Percentiles rank a stretch among this genome's conserved stretches.
phyloP scores from a whole-genome alignment of 202 grass and related monocot species.

The Zizania palustris region DNA sequence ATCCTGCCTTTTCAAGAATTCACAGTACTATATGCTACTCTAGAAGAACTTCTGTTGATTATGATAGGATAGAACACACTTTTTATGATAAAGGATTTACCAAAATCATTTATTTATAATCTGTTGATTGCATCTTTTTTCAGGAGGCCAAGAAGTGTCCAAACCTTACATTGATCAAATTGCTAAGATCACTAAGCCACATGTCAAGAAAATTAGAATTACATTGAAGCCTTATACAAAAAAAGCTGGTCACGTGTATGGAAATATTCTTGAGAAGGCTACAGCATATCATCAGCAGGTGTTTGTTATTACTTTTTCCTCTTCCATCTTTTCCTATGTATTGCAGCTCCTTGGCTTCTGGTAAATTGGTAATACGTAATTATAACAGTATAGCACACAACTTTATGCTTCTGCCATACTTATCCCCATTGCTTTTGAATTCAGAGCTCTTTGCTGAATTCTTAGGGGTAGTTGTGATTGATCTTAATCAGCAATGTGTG shows the following conservation, averaged over 20 bases:
- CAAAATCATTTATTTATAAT: constrained; percentile 23
- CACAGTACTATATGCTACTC: not conserved
- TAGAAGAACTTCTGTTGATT: not conserved
- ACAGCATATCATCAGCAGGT: constrained; percentile 83
- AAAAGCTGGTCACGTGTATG: constrained; percentile 46
- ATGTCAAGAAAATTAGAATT: constrained; percentile 69
- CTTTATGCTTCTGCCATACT: constrained; percentile 21
- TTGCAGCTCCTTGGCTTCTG: not conserved
- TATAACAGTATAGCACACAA: not conserved
- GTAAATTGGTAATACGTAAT: not conserved
- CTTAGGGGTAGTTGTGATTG: constrained; percentile 4
- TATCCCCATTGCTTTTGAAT: constrained; percentile 1
- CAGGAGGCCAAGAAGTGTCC: constrained; percentile 78
- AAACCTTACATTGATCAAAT: constrained; percentile 88
- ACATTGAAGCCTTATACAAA: constrained; percentile 66
- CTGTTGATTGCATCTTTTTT: constrained; percentile 1
- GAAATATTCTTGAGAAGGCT: constrained; percentile 57
- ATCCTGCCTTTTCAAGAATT: constrained; percentile 24
- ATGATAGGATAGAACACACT: constrained; percentile 1
- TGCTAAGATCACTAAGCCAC: constrained; percentile 69
- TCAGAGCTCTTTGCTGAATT: not conserved
- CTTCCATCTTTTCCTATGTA: not conserved
- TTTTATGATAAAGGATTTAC: not conserved
- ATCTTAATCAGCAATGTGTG: constrained; percentile 10
- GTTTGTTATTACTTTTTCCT: constrained; percentile 29